These are phyloP conservation scores for Chrysosporium keratinophilum DNA, from an alignment of 2,329 filamentous ascomycete genomes.

Conservation along the genomic window DNA sequence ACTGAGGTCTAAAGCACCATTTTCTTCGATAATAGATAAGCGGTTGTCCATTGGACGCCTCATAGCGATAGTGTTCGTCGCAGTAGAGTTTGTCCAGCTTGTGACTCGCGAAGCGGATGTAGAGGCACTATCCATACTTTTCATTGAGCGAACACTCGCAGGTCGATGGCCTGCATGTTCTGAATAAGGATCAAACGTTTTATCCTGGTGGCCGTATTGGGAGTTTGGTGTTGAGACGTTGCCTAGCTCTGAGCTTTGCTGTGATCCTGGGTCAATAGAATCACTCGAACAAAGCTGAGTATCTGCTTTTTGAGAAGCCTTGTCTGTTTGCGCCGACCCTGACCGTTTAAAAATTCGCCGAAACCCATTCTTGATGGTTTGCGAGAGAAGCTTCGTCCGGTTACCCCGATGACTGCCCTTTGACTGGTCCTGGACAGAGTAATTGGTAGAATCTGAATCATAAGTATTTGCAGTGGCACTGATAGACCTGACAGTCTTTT, in stretches of 20 bases:
- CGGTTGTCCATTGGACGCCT: constrained; percentile 27
- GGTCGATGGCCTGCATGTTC: constrained; percentile 3
- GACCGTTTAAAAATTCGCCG: constrained; percentile 33
- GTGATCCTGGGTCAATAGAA: constrained; percentile 14
- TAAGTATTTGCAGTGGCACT: not conserved
- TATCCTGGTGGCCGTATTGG: not conserved
- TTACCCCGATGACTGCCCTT: constrained; percentile 16
- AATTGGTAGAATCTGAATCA: not conserved
- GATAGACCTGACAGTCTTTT: constrained; percentile 27
- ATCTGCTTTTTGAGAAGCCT: constrained; percentile 21
- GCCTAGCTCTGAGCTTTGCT: not conserved
- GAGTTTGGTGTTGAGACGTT: not conserved
- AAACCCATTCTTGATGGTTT: constrained; percentile 34
- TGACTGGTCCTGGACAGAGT: constrained; percentile 17
- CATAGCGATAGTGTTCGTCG: constrained; percentile 32
- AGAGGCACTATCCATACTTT: constrained; percentile 27
- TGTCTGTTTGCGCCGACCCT: constrained; percentile 17
- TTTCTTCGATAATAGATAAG: constrained; percentile 38
- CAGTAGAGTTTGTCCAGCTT: constrained; percentile 41
- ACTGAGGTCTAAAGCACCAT: constrained; percentile 22
- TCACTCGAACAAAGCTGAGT: constrained; percentile 20
- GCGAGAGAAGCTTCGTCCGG: constrained; percentile 32
- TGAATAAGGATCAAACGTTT: not conserved
- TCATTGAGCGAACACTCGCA: constrained; percentile 20
- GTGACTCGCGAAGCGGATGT: constrained; percentile 37